Conservation (phyloP, 257 asterid species). For the Solanum peruvianum region DNA sequence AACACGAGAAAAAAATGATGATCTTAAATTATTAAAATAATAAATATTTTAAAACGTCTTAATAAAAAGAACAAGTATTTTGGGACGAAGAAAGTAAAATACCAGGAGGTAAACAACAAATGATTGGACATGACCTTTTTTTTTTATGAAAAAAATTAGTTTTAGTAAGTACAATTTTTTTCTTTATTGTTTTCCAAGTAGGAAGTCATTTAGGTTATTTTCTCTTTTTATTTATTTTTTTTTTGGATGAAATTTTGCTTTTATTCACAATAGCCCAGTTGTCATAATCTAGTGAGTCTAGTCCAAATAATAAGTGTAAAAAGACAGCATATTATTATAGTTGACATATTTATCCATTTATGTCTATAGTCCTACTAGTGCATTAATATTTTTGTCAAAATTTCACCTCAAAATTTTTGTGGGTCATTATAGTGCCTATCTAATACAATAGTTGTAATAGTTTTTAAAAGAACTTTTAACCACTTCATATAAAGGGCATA, state of each 20-base stretch:
- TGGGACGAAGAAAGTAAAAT: background rate
- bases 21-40: background rate
- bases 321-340: background rate
- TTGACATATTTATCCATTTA: constrained; percentile 2
- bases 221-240: background rate
- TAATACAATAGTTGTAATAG: background rate
- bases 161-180: background rate
- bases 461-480: background rate
- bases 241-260: background rate
- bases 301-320: background rate
- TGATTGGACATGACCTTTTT: background rate
- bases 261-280: background rate
- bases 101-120: background rate
- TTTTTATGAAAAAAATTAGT: background rate
- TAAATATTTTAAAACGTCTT: background rate
- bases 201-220: constrained; percentile 11
- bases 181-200: constrained; percentile 12
- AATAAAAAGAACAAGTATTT: background rate
- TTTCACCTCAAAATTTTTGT: background rate
- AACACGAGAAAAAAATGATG: background rate
- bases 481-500: background rate
- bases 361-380: background rate
- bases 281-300: background rate
- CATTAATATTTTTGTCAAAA: background rate
- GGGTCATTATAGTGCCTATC: background rate